Conservation (phyloP, 352 stramenopile genomes). For the Pythium grandisporangium region DNA sequence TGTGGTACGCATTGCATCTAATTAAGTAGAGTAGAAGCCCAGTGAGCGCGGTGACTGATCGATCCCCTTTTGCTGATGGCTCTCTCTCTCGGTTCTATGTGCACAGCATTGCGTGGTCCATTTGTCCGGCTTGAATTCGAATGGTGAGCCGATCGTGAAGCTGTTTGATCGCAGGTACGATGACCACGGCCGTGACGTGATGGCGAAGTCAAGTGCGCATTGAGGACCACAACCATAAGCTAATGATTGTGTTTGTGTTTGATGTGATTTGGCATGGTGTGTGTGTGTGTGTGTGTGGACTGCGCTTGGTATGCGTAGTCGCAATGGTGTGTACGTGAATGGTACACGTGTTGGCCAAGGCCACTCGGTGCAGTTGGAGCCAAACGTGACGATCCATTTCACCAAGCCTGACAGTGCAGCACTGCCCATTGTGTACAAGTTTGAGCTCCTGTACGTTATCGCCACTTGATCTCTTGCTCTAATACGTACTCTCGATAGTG, state of each 20-base stretch:
- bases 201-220: too few species aligned
- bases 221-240: too few species aligned
- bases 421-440: constrained; percentile 53
- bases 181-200: too few species aligned
- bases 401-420: constrained; percentile 62
- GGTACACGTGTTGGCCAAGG: constrained; percentile 37
- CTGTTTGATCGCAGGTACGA: constrained; percentile 53
- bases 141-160: constrained; percentile 21
- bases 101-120: constrained; percentile 48
- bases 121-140: constrained; percentile 17
- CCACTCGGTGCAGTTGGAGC: constrained; percentile 15
- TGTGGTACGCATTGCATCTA: too few species aligned
- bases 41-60: constrained; percentile 8
- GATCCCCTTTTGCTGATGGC: too few species aligned
- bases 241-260: background rate
- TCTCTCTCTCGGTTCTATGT: too few species aligned
- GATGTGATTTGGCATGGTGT: background rate
- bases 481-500: too few species aligned
- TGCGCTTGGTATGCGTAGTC: constrained; percentile 17
- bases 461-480: too few species aligned
- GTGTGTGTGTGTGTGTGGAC: background rate
- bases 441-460: constrained; percentile 64
- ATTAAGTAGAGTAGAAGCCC: too few species aligned
- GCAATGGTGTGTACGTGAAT: constrained; percentile 70
- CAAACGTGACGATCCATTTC: constrained; percentile 58